Percentiles rank a stretch among this genome's conserved stretches.
Conservation (phyloP, 2,329 filamentous ascomycete genomes). For the Trichoderma guizhouense region DNA sequence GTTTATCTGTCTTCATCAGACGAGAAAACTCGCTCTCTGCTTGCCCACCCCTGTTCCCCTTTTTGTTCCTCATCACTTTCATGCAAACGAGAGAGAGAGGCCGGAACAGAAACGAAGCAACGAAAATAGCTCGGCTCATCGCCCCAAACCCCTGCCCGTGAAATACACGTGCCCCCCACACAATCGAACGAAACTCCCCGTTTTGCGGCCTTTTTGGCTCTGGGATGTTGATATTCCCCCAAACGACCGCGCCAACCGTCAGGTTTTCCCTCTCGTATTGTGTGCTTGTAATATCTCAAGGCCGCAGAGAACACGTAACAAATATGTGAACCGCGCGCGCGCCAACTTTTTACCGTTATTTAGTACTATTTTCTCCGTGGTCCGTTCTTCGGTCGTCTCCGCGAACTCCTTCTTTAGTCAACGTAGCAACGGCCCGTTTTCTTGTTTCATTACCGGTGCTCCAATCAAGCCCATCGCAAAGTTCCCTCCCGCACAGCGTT, state of each 20-base stretch:
- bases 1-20: background rate
- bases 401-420: background rate
- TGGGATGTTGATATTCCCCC: background rate
- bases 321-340: background rate
- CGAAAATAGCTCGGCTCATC: slow-evolving; percentile 15
- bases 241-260: slow-evolving; percentile 13
- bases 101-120: background rate
- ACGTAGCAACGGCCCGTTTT: background rate
- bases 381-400: background rate
- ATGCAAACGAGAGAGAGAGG: background rate
- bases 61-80: background rate
- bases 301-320: background rate
- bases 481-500: background rate
- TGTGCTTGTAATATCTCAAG: background rate
- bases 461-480: background rate
- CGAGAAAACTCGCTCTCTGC: background rate
- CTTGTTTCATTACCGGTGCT: background rate
- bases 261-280: background rate
- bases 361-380: background rate
- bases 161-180: slow-evolving; percentile 9
- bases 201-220: background rate
- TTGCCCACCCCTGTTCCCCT: background rate
- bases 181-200: background rate
- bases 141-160: background rate
- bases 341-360: background rate